Conservation (phyloP, 2,329 filamentous ascomycete species). For the Cladosporium sphaerospermum region DNA sequence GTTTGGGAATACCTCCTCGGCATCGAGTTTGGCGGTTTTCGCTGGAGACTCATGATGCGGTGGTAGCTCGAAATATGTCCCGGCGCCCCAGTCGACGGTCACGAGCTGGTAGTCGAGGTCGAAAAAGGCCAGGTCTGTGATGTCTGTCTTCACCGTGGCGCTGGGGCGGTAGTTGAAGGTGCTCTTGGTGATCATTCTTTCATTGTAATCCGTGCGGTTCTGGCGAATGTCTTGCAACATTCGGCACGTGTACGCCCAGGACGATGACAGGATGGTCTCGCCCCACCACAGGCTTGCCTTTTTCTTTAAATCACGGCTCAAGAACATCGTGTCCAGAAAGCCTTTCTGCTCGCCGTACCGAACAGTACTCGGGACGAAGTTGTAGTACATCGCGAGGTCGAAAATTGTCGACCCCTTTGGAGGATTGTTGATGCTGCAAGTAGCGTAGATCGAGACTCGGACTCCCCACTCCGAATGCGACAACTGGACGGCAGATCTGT, state of each 20-base stretch:
- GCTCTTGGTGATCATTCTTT: no score
- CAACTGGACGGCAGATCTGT: constrained; percentile 11
- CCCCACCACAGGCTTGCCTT: constrained; percentile 16
- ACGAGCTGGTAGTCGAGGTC: no score
- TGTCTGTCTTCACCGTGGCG: no score
- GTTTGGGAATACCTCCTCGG: no score
- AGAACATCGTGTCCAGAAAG: constrained; percentile 5
- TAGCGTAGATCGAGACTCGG: constrained; percentile 6
- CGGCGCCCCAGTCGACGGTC: no score
- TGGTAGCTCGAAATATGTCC: no score
- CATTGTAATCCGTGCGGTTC: constrained; percentile 5
- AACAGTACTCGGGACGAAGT: constrained; percentile 10
- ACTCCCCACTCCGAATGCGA: constrained; percentile 11
- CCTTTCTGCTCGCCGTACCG: not conserved
- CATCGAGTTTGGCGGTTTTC: no score
- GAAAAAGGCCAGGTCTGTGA: no score
- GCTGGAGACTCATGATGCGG: no score
- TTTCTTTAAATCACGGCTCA: constrained; percentile 6
- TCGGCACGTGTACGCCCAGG: constrained; percentile 9
- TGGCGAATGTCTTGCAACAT: constrained; percentile 5
- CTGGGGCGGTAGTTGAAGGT: no score
- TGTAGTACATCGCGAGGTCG: constrained; percentile 14
- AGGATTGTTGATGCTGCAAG: constrained; percentile 9
- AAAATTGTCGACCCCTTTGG: constrained; percentile 3
- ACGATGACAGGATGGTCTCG: constrained; percentile 14